A percentile compares a stretch with the other conserved stretches of the same genome.
phyloP scores from a whole-genome alignment of 345 rosid species.

The Rhodamnia rubescens region DNA sequence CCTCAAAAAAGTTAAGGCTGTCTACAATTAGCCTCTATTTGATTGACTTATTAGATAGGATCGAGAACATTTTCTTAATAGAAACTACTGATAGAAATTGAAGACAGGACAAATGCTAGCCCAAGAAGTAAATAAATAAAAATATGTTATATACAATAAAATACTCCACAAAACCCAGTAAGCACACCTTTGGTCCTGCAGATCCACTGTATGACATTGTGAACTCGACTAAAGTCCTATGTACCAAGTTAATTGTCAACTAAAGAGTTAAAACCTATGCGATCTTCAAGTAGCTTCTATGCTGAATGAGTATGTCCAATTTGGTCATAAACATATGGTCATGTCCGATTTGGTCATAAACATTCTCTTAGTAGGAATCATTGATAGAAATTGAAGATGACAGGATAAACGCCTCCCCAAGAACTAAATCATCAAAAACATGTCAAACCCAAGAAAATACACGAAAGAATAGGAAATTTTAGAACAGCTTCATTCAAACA shows the following conservation, averaged over 20 bases:
- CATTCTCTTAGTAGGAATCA: neutral
- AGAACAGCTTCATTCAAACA: neutral
- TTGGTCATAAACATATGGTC: neutral
- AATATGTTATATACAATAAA: neutral
- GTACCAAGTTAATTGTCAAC: neutral
- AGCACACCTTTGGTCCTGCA: neutral
- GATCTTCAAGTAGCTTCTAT: neutral
- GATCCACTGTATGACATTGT: neutral
- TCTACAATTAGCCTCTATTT: neutral
- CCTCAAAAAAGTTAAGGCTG: neutral
- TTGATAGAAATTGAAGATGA: neutral
- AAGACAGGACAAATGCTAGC: neutral
- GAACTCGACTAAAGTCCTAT: neutral
- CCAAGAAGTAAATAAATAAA: neutral
- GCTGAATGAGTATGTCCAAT: neutral
- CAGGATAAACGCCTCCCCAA: neutral
- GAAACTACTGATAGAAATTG: neutral
- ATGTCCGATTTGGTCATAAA: neutral
- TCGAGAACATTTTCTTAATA: neutral
- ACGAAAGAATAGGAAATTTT: neutral
- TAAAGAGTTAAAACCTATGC: neutral
- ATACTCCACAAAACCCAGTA: neutral
- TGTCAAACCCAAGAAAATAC: neutral
- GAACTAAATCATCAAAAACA: neutral
- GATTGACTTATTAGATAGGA: neutral